Base-by-base conservation (phyloP, 2,329 filamentous ascomycete genomes). In the Arthrobotrys megalospora region DNA sequence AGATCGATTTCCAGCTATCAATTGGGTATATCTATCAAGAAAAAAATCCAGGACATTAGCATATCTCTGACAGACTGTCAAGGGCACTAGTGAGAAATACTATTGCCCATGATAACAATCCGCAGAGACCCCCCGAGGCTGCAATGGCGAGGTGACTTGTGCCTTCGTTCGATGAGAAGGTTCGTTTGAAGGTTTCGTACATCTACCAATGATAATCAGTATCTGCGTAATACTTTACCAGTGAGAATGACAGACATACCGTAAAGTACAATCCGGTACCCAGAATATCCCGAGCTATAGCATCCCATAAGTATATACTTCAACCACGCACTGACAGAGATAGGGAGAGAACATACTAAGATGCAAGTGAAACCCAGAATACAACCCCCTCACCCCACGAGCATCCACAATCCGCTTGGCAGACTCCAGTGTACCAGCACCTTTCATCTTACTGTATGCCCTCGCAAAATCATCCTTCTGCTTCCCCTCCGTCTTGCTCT, bases 241-340 rank as follows among this genome's bases (percentile, higher is more conserved):
- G 14, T 45, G 16, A 21, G 2, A 19, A 16, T 7, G 10, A 24
- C 43, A 45, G 8, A 53, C 76, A 53, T 80, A 82, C 81, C 55
- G 92, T 93, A 83, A 96, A 96, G 84, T 96, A 96, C 73, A 95
- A 93, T 34, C 90, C 89, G 0, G 93, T 96, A 67, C 93, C 93
- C 77, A 96, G 87, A 0, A 92, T 94, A 84, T 96, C 93, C 78
- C 93, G 89, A 82, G 94, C 92, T 93, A 80, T 28, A 45, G 48
- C 19, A 67, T 24, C 16, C 28, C 21, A 41, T 70, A 14, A 38
- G 12, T 14, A 47, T 32, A 19, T 12, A 34, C 2, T 36, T 14
- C 14, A n/a, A 11, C 12, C 21, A 10, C 11, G 24, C 5, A n/a
- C 2, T 3, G 12, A 14, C 36, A 21, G 12, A 24, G 32, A 6